Percentiles rank a stretch among this genome's conserved stretches.
These are phyloP conservation scores for Neospora caninum DNA, from an alignment of 169 alveolate species.

Conservation along the genomic window DNA sequence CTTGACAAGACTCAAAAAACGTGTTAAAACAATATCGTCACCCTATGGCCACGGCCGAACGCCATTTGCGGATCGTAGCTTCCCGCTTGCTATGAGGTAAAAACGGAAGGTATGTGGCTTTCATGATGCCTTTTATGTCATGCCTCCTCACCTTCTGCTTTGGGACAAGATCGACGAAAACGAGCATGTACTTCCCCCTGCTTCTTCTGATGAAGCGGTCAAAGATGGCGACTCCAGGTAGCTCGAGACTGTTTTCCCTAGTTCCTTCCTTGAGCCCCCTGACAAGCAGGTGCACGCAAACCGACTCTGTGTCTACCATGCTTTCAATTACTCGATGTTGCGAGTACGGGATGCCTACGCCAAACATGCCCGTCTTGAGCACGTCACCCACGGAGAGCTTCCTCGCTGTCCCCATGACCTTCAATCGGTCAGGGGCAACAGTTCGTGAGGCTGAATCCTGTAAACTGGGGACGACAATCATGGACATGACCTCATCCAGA, in stretches of 20 bases:
- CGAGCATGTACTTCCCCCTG: conserved; percentile 50
- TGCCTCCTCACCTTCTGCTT: conserved; percentile 45
- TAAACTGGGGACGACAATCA: neutral
- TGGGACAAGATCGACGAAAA: conserved; percentile 55
- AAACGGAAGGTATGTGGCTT: no score
- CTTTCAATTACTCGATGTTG: conserved; percentile 48
- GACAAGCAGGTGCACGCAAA: conserved; percentile 51
- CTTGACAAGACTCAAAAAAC: no score
- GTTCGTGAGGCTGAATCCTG: conserved; percentile 20
- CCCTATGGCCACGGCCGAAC: no score
- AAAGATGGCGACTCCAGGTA: conserved; percentile 60
- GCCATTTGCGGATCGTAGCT: no score
- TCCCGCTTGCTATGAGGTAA: no score
- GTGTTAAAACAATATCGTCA: no score
- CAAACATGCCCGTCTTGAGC: conserved; percentile 53
- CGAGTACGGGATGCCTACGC: conserved; percentile 53
- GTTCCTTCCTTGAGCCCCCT: conserved; percentile 42
- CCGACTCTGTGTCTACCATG: conserved; percentile 42
- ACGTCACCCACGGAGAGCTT: conserved; percentile 7
- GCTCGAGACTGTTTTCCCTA: conserved; percentile 44
- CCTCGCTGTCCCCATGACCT: conserved; percentile 52
- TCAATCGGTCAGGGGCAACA: neutral
- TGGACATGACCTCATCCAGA: neutral
- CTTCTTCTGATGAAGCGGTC: conserved; percentile 57
- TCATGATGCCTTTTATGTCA: no score